Conservation (phyloP, 2,329 filamentous ascomycete species). For the Furcasterigmium furcatum region DNA sequence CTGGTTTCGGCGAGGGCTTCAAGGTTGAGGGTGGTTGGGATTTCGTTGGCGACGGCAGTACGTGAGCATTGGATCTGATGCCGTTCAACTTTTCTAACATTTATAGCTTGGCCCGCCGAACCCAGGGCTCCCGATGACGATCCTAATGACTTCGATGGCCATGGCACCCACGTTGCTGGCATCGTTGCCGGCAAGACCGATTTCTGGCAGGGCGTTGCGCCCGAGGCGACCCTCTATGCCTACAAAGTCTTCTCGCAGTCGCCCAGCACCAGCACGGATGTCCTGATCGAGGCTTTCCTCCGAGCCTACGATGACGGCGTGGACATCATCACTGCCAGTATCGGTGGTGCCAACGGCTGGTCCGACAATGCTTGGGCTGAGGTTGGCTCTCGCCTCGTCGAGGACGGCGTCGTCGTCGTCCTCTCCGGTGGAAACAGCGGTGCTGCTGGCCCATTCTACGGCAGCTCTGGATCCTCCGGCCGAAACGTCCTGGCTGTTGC, state of each 20-base stretch:
- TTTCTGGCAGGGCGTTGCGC: constrained; percentile 18
- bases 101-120: constrained; percentile 6
- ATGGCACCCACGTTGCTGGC: constrained; percentile 25
- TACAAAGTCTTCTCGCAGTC: constrained; percentile 21
- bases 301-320: constrained; percentile 28
- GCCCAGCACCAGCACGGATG: constrained; percentile 6
- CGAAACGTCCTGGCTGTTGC: constrained; percentile 39
- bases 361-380: constrained; percentile 37
- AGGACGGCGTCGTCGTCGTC: constrained; percentile 43
- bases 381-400: constrained; percentile 35
- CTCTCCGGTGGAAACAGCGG: constrained; percentile 51
- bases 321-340: constrained; percentile 40
- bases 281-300: constrained; percentile 28
- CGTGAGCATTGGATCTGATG: neutral
- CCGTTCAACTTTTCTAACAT: neutral
- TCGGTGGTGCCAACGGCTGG: constrained; percentile 34
- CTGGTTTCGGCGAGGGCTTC: constrained; percentile 9
- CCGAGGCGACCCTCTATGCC: constrained; percentile 19
- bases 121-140: constrained; percentile 25
- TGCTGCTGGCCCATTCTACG: constrained; percentile 42
- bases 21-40: constrained; percentile 18
- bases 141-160: constrained; percentile 19
- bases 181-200: constrained; percentile 22
- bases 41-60: constrained; percentile 18
- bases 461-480: constrained; percentile 34